Conservation (phyloP, 345 rosid species). For the Noccaea bulbosa region DNA sequence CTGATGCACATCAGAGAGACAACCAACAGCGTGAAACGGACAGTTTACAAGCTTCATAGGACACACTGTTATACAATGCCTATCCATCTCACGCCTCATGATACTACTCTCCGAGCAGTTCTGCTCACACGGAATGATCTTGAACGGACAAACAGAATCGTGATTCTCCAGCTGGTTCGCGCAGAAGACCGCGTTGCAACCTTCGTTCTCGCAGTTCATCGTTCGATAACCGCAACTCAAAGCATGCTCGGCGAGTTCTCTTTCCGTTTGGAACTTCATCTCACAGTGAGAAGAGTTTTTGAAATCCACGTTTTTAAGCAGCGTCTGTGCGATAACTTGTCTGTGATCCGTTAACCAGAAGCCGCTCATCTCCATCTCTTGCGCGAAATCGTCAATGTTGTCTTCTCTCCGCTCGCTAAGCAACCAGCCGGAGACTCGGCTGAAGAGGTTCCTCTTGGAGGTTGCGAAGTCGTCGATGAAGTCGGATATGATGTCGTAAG, state of each 20-base stretch:
- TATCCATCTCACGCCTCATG: conserved; percentile 87
- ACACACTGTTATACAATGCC: conserved; percentile 88
- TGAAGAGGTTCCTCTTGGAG: conserved; percentile 67
- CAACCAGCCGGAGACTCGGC: conserved; percentile 87
- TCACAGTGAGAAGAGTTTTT: conserved; percentile 68
- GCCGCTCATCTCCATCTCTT: conserved; percentile 81
- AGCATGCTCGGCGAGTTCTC: conserved; percentile 60
- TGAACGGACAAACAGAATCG: conserved; percentile 74
- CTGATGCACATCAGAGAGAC: conserved; percentile 61
- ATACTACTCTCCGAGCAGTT: conserved; percentile 60
- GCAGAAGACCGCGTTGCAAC: conserved; percentile 61
- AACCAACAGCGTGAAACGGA: conserved; percentile 78
- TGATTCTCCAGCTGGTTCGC: conserved; percentile 67
- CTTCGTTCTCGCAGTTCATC: conserved; percentile 67
- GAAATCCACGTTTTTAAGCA: conserved; percentile 80
- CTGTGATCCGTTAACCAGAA: conserved; percentile 75
- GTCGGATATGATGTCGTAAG: conserved; percentile 66
- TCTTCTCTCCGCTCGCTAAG: conserved; percentile 89
- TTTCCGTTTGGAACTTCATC: conserved; percentile 56
- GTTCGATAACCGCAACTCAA: conserved; percentile 61
- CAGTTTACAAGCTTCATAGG: conserved; percentile 86
- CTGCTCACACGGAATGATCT: conserved; percentile 85
- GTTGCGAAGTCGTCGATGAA: conserved; percentile 76
- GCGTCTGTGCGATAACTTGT: conserved; percentile 57
- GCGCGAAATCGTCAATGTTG: conserved; percentile 78